phyloP scores from a whole-genome alignment of 805 yeast genomes.

The Saccharomycopsis javanensis region DNA sequence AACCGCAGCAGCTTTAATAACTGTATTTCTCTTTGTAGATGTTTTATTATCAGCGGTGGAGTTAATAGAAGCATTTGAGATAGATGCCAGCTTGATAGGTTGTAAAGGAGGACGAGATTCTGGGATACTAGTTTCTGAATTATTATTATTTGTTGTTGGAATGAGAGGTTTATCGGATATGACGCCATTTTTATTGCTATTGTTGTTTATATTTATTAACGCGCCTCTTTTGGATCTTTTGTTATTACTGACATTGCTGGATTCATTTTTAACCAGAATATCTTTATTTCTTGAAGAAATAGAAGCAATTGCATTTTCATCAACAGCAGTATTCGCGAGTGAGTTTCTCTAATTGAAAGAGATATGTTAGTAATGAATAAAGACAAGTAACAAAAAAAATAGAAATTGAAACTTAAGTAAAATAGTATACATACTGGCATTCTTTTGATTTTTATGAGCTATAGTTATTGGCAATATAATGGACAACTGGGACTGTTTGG shows the following conservation, averaged over 20 bases:
- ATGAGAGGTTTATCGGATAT: not conserved
- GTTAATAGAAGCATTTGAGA: not conserved
- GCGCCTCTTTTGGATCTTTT: not conserved
- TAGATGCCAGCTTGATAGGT: not conserved
- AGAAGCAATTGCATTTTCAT: conserved; percentile 1
- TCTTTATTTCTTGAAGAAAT: not conserved
- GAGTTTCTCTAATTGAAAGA: not conserved
- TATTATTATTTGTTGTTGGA: not conserved
- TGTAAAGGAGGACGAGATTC: not conserved
- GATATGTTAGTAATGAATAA: not conserved
- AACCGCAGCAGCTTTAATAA: not conserved
- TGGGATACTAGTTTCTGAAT: not conserved
- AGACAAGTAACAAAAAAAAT: not conserved
- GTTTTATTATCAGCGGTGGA: not conserved
- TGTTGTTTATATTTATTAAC: not conserved
- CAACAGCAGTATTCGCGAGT: not conserved
- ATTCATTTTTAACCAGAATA: not conserved
- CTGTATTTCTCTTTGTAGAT: not conserved
- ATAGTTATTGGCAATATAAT: not conserved
- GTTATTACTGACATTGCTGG: not conserved
- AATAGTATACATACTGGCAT: conserved; percentile 1
- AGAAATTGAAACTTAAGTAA: too few relatives aligned
- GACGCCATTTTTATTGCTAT: not conserved
- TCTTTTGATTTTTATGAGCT: not conserved
- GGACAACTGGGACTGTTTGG: not conserved